Evolutionary conservation across 2,329 filamentous ascomycete genomes (phyloP), one percentile per base, ranked within the genome.

Genomic region (Erysiphe pisi): DNA sequence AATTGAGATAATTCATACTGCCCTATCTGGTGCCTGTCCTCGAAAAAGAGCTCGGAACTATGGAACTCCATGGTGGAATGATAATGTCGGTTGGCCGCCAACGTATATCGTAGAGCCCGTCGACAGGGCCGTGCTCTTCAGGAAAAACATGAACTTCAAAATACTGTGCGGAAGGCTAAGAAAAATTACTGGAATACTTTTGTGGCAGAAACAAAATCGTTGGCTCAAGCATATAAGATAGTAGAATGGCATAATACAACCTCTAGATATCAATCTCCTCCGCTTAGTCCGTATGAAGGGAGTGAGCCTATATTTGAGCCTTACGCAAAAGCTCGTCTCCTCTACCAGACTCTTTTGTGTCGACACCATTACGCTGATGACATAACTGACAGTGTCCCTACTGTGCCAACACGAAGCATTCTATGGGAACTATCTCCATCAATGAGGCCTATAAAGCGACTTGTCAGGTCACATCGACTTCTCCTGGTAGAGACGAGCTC

Each of bases 201-300:
- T 36, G 31, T 36, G 31, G 31, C 63, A n/a, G 36, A 70, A 70
- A 40, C 31, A 43, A 43, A 70, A 36, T 70, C 63, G 18, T 43
- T 70, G 28, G 25, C 63, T 20, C 28, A 70, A 43, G 65, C 40
- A 16, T 70, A 43, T n/a, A 70, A 70, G 65, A 70, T 70, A 36
- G 31, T 36, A 36, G 2, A 36, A 36, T 36, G 31, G 31, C 31
- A 36, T 36, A 36, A 36, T 36, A 22, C 65, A n/a, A 40, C 65
- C 18, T 4, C 65, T 22, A 49, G 45, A 52, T 74, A 74, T 28
- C 18, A 74, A 52, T 36, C 4, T 25, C 70, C 70, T 20, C 70
- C 40, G 45, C 70, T 74, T 25, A 74, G 36, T 31, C 25, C 11
- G 3, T 20, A 31, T 20, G n/a, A 28, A 25, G 68, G 70, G 18